Conservation (phyloP, 1,139 yeast genomes). For the Nakaseomyces glabratus region DNA sequence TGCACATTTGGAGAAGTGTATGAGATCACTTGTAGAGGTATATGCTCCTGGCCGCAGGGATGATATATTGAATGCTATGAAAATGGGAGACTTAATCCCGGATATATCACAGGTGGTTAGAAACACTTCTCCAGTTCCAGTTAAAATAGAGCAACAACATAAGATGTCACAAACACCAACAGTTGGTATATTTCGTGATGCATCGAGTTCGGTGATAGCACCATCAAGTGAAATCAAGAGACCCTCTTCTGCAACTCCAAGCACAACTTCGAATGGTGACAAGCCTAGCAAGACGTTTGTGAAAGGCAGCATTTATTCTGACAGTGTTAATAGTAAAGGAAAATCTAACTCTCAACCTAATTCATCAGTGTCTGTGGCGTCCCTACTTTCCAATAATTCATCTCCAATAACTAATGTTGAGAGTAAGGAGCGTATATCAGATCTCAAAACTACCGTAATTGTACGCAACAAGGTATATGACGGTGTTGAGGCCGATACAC, state of each 20-base stretch:
- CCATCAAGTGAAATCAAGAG: background rate
- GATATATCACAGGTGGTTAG: background rate
- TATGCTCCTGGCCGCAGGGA: constrained; percentile 10
- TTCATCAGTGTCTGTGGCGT: constrained; percentile 10
- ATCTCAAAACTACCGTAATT: constrained; percentile 28
- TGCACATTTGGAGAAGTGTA: constrained; percentile 23
- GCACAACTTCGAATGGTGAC: constrained; percentile 3
- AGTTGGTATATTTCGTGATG: constrained; percentile 5
- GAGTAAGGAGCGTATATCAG: constrained; percentile 24
- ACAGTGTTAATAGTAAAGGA: constrained; percentile 23
- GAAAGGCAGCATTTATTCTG: constrained; percentile 30
- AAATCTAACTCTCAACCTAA: constrained; percentile 10
- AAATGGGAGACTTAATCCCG: constrained; percentile 18
- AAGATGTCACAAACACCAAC: background rate
- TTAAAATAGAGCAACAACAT: background rate
- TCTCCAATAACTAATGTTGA: constrained; percentile 4
- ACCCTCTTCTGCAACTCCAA: constrained; percentile 1
- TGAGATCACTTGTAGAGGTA: constrained; percentile 14
- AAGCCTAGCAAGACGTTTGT: constrained; percentile 20
- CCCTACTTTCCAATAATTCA: constrained; percentile 8
- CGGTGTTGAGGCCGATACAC: constrained; percentile 19
- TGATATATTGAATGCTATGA: constrained; percentile 15
- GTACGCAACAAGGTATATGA: constrained; percentile 34
- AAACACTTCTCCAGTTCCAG: constrained; percentile 4
- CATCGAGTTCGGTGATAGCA: background rate